phyloP scores from a whole-genome alignment of 1,139 yeast species.

The Zygosaccharomyces sapae region DNA sequence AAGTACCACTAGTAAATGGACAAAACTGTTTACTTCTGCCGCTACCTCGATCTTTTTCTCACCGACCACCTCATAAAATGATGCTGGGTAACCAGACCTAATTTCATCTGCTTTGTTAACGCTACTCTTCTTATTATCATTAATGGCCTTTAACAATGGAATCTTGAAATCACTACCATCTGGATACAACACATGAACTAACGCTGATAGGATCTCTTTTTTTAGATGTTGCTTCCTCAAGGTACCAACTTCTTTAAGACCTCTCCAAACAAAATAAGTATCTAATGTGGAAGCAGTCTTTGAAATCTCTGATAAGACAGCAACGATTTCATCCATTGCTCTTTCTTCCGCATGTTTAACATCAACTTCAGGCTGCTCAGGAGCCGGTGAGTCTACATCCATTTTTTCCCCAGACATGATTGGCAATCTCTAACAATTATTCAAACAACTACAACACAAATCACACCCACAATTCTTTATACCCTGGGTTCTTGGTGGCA shows the following conservation, averaged over 20 bases:
- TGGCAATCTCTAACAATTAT: background rate
- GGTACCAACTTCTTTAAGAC: conserved; percentile 75
- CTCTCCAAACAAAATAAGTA: conserved; percentile 81
- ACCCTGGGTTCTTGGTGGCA: conserved; percentile 8
- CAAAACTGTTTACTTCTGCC: conserved; percentile 78
- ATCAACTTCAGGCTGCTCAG: conserved; percentile 27
- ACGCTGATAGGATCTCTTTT: conserved; percentile 48
- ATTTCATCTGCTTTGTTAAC: conserved; percentile 33
- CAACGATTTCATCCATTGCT: conserved; percentile 33
- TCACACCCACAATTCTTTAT: background rate
- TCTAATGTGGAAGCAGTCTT: conserved; percentile 77
- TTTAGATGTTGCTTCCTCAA: conserved; percentile 59
- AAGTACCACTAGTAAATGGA: conserved; percentile 75
- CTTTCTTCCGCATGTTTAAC: conserved; percentile 26
- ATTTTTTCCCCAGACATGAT: conserved; percentile 26
- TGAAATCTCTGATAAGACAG: conserved; percentile 35
- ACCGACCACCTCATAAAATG: conserved; percentile 30
- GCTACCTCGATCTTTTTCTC: conserved; percentile 40
- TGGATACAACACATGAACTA: conserved; percentile 51
- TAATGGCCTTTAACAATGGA: conserved; percentile 43
- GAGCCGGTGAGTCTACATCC: conserved; percentile 26
- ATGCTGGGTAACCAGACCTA: conserved; percentile 33
- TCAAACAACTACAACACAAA: conserved; percentile 3
- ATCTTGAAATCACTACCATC: conserved; percentile 44
- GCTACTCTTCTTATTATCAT: conserved; percentile 37